phyloP scores from a whole-genome alignment of 805 yeast species.

The Barnettozyma sp. region DNA sequence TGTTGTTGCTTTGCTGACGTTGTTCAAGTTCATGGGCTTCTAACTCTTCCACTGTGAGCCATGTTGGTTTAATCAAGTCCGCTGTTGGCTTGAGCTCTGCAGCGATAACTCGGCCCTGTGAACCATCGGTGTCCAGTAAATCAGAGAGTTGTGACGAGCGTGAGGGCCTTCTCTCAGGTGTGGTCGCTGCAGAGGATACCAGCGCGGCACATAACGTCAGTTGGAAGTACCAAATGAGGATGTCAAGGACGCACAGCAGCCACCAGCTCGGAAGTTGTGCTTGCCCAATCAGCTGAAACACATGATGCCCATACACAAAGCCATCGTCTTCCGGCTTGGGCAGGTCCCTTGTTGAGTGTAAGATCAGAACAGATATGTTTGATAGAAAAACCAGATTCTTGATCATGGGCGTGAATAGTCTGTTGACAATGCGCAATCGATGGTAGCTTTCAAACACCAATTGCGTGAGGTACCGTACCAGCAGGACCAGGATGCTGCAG shows the following conservation, averaged over 20 bases:
- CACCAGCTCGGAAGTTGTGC: constrained; percentile 13
- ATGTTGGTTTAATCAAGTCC: constrained; percentile 11
- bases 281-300: constrained; percentile 23
- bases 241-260: constrained; percentile 15
- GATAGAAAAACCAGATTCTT: constrained; percentile 1
- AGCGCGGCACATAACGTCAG: too few relatives aligned
- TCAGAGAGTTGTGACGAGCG: too few relatives aligned
- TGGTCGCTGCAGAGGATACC: constrained; percentile 13
- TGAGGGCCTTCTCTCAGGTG: too few relatives aligned
- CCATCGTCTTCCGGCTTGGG: constrained; percentile 22
- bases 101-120: constrained; percentile 18
- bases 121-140: constrained; percentile 19
- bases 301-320: constrained; percentile 23
- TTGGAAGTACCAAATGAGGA: constrained; percentile 16
- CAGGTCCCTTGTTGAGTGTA: constrained; percentile 14
- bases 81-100: constrained; percentile 12
- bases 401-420: constrained; percentile 2
- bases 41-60: constrained; percentile 12
- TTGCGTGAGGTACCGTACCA: constrained; percentile 13
- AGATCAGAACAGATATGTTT: background rate
- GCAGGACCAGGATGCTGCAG: constrained; percentile 21
- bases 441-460: constrained; percentile 5
- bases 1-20: too few relatives aligned
- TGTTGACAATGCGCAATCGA: background rate
- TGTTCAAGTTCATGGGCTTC: constrained; percentile 15